Percentiles rank a stretch among this genome's conserved stretches.
Evolutionary conservation across 495 filamentous ascomycete species (phyloP).

Genomic region (Mycothermus thermophilus): DNA sequence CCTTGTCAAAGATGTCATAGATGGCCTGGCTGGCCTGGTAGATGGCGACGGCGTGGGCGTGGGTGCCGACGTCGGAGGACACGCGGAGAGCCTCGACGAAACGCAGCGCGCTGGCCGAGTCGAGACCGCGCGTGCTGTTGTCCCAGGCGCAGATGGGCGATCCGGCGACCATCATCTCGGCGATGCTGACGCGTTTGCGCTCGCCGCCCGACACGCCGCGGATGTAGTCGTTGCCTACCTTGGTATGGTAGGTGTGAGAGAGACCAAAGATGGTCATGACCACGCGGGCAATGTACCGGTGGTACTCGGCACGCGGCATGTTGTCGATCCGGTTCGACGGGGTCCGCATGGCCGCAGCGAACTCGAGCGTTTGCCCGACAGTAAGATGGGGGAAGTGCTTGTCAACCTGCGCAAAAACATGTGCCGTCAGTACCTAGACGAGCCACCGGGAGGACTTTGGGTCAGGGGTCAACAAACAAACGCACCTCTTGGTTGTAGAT

Average conservation of each 20-base stretch:
- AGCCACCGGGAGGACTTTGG: no score
- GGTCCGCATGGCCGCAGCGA: conserved; percentile 52
- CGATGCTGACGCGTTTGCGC: conserved; percentile 41
- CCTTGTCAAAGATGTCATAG: conserved; percentile 53
- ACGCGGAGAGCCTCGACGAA: conserved; percentile 35
- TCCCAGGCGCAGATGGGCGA: conserved; percentile 38
- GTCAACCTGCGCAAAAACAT: conserved; percentile 40
- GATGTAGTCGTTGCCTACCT: conserved; percentile 71
- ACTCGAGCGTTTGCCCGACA: conserved; percentile 52
- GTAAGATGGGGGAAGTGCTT: conserved; percentile 53
- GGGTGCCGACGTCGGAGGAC: conserved; percentile 37
- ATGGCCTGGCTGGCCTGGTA: conserved; percentile 63
- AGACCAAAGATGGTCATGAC: conserved; percentile 65
- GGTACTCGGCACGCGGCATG: conserved; percentile 48
- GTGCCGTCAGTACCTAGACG: neutral
- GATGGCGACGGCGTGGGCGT: conserved; percentile 48
- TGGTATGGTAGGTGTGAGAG: conserved; percentile 46
- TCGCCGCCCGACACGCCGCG: conserved; percentile 51
- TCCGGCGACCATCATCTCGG: conserved; percentile 36
- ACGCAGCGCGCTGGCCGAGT: conserved; percentile 35
- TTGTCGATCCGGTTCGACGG: conserved; percentile 50
- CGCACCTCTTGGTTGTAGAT: conserved; percentile 35
- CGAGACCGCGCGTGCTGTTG: conserved; percentile 41
- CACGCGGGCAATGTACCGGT: conserved; percentile 51
- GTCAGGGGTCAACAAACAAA: conserved; percentile 19